Evolutionary conservation across 2,329 filamentous ascomycete genomes (phyloP), one percentile per base, ranked within the genome.

Genomic region (Xylariaceae sp.): DNA sequence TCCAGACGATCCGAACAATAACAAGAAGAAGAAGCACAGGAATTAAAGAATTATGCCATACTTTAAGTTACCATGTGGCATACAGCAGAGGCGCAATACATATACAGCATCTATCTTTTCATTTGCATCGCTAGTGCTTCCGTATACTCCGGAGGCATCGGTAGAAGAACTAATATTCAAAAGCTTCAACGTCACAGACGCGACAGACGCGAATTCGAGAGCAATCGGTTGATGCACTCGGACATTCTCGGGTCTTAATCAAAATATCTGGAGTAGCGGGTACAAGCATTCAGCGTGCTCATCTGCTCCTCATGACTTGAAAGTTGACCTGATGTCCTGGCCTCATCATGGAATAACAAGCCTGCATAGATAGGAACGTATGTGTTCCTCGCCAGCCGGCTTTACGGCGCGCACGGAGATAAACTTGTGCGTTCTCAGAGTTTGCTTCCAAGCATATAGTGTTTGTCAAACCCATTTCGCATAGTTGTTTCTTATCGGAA

Each of bases 241-340:
- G 21, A 31, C 37, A 34, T 17, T 51, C 34, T 24, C 21, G 28
- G 16, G 21, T 43, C 19, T 52, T 29, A 21, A 19, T 28, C 29
- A 26, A 28, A 23, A 47, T 53, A n/a, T 24, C 19, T 9, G 16
- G 24, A 16, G 29, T 23, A 39, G 16, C 45, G 31, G 45, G 26
- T 39, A 47, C 11, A 26, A 7, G 37, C 37, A 41, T 31, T 45
- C n/a, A 21, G 21, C 8, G 17, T 19, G 31, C n/a, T 23, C 50
- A 58, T 46, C 34, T 28, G 31, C 24, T 55, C 44, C 45, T 58
- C 19, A 45, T 51, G 19, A 19, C 19, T 39, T 51, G 45, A 46
- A 56, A 24, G 33, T n/a, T n/a, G n/a, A 54, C 37, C 48, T 49
- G 19, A 47, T 41, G 9, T 40, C 16, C 47, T 21, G n/a, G 28